These are phyloP conservation scores for Agaricales sp. DNA, from an alignment of 1,284 basidiomycete species.

Conservation along the genomic window DNA sequence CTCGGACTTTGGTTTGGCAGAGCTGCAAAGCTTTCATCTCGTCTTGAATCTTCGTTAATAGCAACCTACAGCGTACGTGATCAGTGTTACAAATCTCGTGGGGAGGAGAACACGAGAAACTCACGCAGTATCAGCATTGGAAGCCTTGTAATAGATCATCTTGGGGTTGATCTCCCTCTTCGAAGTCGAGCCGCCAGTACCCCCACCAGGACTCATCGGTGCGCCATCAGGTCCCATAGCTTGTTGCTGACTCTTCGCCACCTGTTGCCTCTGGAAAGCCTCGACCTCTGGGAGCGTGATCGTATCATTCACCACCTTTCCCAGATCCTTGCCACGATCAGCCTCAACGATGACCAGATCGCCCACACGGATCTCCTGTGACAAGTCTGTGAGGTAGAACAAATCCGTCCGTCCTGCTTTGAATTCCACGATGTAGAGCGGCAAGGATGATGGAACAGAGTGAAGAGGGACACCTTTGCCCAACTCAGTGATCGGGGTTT, in stretches of 20 bases:
- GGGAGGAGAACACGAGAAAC: conserved; percentile 24
- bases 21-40: conserved; percentile 88
- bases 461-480: conserved; percentile 87
- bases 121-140: conserved; percentile 75
- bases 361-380: conserved; percentile 61
- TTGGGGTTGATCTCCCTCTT: conserved; percentile 95
- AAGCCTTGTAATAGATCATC: conserved; percentile 93
- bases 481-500: conserved; percentile 48
- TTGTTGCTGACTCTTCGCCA: conserved; percentile 28
- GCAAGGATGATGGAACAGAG: conserved; percentile 72
- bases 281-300: conserved; percentile 90
- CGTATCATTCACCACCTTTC: conserved; percentile 82
- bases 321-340: conserved; percentile 89
- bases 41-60: conserved; percentile 78
- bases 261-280: conserved; percentile 74
- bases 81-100: conserved; percentile 6
- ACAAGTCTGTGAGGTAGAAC: conserved; percentile 75
- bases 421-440: conserved; percentile 96
- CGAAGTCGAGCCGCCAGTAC: conserved; percentile 17
- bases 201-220: conserved; percentile 46
- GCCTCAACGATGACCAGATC: conserved; percentile 97
- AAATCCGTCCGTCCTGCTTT: conserved; percentile 94
- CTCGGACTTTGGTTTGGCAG: conserved; percentile 84
- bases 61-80: conserved; percentile 33
- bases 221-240: conserved; percentile 28